phyloP scores from a whole-genome alignment of 352 stramenopile genomes.

The Phytopythium oedochilum region DNA sequence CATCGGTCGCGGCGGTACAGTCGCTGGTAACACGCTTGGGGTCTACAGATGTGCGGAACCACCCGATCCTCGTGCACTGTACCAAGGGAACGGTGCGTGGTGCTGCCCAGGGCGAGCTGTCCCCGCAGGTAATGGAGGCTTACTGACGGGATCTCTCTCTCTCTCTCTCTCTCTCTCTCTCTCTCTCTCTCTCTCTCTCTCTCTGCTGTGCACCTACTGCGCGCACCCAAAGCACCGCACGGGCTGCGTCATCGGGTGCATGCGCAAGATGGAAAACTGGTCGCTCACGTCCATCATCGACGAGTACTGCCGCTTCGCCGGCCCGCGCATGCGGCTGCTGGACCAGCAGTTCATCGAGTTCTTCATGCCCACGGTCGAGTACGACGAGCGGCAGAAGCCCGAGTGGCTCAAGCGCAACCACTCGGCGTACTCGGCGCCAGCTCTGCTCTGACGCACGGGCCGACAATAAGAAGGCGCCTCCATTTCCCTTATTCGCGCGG shows the following conservation, averaged over 20 bases:
- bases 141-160: too few species aligned
- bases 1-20: too few species aligned
- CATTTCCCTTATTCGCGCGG: background rate
- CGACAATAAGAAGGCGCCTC: background rate
- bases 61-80: slow-evolving; percentile 85
- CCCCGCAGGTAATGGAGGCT: too few species aligned
- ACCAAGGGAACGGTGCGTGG: slow-evolving; percentile 79
- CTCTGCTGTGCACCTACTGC: too few species aligned
- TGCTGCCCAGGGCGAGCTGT: too few species aligned
- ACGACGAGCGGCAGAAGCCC: slow-evolving; percentile 75
- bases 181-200: too few species aligned
- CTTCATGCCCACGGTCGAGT: slow-evolving; percentile 72
- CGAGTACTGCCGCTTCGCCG: slow-evolving; percentile 85
- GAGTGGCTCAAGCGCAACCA: slow-evolving; percentile 38
- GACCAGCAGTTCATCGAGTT: slow-evolving; percentile 91
- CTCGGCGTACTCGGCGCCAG: background rate
- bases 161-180: too few species aligned
- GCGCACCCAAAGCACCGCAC: too few species aligned
- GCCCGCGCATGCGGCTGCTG: slow-evolving; percentile 76
- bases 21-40: background rate
- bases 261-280: slow-evolving; percentile 88
- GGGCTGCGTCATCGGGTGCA: slow-evolving; percentile 81
- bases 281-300: slow-evolving; percentile 85
- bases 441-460: background rate
- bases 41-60: slow-evolving; percentile 73